Percentiles rank a stretch among this genome's conserved stretches.
These are phyloP conservation scores for Neonectria coccinea DNA, from an alignment of 2,329 filamentous ascomycete species.

Conservation along the genomic window DNA sequence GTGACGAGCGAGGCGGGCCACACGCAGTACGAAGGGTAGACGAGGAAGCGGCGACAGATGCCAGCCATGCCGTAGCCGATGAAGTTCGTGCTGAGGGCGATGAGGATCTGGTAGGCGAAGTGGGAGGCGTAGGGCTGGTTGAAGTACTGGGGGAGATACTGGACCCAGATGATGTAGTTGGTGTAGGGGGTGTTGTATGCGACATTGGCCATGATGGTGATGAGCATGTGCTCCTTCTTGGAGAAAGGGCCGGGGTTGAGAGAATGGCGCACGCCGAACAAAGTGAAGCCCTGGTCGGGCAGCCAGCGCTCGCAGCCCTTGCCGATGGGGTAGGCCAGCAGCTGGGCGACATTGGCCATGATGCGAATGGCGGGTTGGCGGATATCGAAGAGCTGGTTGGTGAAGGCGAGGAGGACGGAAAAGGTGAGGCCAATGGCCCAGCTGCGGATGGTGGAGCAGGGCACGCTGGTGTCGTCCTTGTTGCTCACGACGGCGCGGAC, in stretches of 20 bases:
- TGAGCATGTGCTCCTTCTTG: constrained; percentile 71
- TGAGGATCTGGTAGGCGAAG: constrained; percentile 66
- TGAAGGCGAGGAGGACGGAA: constrained; percentile 60
- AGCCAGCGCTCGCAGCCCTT: constrained; percentile 62
- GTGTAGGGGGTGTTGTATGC: constrained; percentile 66
- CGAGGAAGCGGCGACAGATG: constrained; percentile 64
- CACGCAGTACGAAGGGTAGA: constrained; percentile 67
- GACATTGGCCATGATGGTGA: constrained; percentile 72
- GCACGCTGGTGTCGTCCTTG: constrained; percentile 62
- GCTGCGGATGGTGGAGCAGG: constrained; percentile 66
- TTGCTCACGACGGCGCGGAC: constrained; percentile 68
- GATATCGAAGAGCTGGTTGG: constrained; percentile 70
- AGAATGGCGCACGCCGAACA: constrained; percentile 59
- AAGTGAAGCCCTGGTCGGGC: constrained; percentile 62
- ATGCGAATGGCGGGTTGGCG: constrained; percentile 67
- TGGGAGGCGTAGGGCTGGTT: constrained; percentile 65
- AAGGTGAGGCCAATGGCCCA: constrained; percentile 67
- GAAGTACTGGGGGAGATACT: constrained; percentile 64
- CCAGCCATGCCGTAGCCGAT: constrained; percentile 72
- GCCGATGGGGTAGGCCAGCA: constrained; percentile 67
- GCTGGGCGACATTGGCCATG: constrained; percentile 66
- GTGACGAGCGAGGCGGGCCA: constrained; percentile 69
- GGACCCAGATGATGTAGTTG: constrained; percentile 67
- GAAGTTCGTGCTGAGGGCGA: constrained; percentile 67
- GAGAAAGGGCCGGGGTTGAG: constrained; percentile 69